These are phyloP conservation scores for Sclerotinia spermophila DNA, from an alignment of 2,329 filamentous ascomycete genomes.

Conservation along the genomic window DNA sequence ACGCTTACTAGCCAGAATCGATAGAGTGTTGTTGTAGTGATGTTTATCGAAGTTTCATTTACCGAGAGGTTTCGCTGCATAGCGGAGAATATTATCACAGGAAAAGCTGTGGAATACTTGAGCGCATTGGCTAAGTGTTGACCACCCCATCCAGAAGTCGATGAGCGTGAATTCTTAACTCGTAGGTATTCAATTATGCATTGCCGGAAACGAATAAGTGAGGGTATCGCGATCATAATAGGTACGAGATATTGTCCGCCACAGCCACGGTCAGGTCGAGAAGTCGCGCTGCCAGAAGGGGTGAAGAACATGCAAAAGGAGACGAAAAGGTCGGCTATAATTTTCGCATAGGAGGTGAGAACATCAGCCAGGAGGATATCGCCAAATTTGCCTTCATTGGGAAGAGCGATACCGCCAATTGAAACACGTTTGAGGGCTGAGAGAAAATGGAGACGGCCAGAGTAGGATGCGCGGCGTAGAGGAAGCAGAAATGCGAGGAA, in stretches of 20 bases:
- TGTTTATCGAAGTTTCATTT: slow-evolving; percentile 37
- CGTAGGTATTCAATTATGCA: slow-evolving; percentile 85
- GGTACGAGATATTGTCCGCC: slow-evolving; percentile 78
- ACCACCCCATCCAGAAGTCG: slow-evolving; percentile 64
- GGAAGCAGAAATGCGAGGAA: slow-evolving; percentile 70
- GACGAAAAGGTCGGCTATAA: slow-evolving; percentile 85
- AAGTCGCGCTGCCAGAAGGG: slow-evolving; percentile 67
- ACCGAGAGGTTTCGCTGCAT: slow-evolving; percentile 61
- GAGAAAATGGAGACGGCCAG: slow-evolving; percentile 72
- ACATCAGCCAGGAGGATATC: slow-evolving; percentile 93
- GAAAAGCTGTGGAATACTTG: slow-evolving; percentile 93
- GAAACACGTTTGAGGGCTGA: slow-evolving; percentile 72
- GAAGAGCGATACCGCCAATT: slow-evolving; percentile 80
- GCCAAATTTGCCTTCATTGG: slow-evolving; percentile 87
- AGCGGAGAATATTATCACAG: slow-evolving; percentile 78
- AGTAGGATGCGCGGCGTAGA: slow-evolving; percentile 62
- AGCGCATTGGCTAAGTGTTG: slow-evolving; percentile 90
- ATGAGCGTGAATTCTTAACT: slow-evolving; percentile 50
- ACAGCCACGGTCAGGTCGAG: slow-evolving; percentile 75
- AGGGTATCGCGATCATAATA: slow-evolving; percentile 78
- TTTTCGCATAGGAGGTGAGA: slow-evolving; percentile 89
- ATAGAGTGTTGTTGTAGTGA: slow-evolving; percentile 46
- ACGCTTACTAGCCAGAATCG: slow-evolving; percentile 68
- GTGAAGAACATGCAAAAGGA: slow-evolving; percentile 87
- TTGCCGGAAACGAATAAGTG: slow-evolving; percentile 81